These are phyloP conservation scores for Hypoxylon crocopeplum DNA, from an alignment of 495 filamentous ascomycete species.

Conservation along the genomic window DNA sequence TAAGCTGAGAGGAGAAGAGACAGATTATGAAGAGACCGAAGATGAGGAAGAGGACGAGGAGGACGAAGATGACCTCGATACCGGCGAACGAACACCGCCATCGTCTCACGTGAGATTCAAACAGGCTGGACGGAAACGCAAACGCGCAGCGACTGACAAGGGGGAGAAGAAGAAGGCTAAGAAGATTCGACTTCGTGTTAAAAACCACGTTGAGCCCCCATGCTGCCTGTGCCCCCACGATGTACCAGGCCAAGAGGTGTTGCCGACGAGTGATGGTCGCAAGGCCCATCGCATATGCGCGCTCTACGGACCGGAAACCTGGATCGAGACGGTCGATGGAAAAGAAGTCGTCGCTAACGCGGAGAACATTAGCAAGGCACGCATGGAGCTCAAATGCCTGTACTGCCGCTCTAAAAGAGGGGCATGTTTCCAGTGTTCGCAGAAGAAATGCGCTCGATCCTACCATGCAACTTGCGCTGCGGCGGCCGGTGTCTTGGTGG, in stretches of 20 bases:
- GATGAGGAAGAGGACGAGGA: slow-evolving; percentile 78
- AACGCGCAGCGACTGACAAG: slow-evolving; percentile 45
- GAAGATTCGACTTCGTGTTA: slow-evolving; percentile 73
- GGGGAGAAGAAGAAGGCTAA: slow-evolving; percentile 67
- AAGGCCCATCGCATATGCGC: slow-evolving; percentile 91
- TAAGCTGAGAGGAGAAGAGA: slow-evolving; percentile 88
- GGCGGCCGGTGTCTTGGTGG: slow-evolving; percentile 88
- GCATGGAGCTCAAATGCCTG: slow-evolving; percentile 89
- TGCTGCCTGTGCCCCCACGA: slow-evolving; percentile 95
- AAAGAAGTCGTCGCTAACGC: slow-evolving; percentile 78
- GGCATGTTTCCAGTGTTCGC: slow-evolving; percentile 95
- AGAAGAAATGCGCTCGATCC: slow-evolving; percentile 90
- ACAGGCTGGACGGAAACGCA: slow-evolving; percentile 66
- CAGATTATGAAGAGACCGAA: slow-evolving; percentile 85
- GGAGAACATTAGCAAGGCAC: slow-evolving; percentile 80
- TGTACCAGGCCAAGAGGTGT: slow-evolving; percentile 80
- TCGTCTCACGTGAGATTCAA: slow-evolving; percentile 55
- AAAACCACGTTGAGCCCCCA: slow-evolving; percentile 75
- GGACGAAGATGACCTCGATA: slow-evolving; percentile 61
- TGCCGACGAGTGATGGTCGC: slow-evolving; percentile 86
- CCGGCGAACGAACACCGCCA: slow-evolving; percentile 77
- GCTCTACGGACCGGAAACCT: slow-evolving; percentile 90
- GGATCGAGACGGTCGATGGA: slow-evolving; percentile 72
- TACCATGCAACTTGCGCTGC: slow-evolving; percentile 96
- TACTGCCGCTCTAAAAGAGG: slow-evolving; percentile 94